Evolutionary conservation across 768 basidiomycete species (phyloP), one percentile per base, ranked within the genome.

Genomic region (Amanita rubescens): DNA sequence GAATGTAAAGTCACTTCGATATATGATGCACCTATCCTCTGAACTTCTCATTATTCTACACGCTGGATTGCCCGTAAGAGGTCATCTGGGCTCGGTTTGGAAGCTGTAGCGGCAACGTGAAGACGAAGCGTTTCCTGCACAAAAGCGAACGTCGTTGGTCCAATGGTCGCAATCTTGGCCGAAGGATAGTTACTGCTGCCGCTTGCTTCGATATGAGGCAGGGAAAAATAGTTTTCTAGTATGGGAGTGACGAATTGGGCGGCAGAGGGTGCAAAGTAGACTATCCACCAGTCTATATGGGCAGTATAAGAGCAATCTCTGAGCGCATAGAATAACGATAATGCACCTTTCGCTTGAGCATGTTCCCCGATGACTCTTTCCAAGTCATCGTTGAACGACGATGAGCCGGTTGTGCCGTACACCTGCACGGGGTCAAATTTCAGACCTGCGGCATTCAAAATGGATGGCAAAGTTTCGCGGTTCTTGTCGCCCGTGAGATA

Each of bases 401-500:
- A 67, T 2, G 82, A 81, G 1, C 78, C 79, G 37, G 68, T 74
- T 30, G 90, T 92, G 60, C 73, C 75, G 60, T 93, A 93, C 8
- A 89, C 88, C 62, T 85, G 78, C 10, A 90, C 59, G 11, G 72
- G 55, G 3, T 74, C 69, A 27, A 87, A 62, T 32, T 59, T 59
- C 1, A 88, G 62, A 1, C 72, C 72, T 0, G 69, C 76, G 0
- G 69, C 70, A 0, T 57, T 53, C 34, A 93, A 68, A 8, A 83
- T 72, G 14, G 57, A 68, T 0, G 79, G 68, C 1, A 93, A 66
- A 0, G 79, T 84, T 57, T 90, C 87, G 15, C 80, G 73, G 55
- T 89, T 91, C 72, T 93, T 94, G 75, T 94, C 92, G 19, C 91
- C 91, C 10, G 83, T 89, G 8, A 95, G 75, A 63, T 90, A 92